Evolutionary conservation across 2,329 filamentous ascomycete species (phyloP).

Genomic region (Beauveria pseudobassiana): DNA sequence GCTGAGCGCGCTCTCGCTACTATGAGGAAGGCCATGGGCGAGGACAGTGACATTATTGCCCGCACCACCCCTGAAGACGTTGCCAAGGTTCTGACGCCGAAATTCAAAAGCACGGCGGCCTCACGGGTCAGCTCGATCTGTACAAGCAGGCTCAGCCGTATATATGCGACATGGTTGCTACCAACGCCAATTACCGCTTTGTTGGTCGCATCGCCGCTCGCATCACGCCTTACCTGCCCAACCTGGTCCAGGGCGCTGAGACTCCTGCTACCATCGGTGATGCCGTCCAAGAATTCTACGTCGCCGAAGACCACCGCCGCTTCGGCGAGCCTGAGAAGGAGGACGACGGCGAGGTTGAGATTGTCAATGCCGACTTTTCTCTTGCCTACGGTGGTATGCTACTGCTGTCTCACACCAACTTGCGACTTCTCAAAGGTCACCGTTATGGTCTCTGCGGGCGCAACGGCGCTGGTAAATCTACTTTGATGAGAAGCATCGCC

Average conservation of each 20-base stretch:
- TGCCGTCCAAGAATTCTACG: constrained; percentile 67
- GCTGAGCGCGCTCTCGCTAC: constrained; percentile 74
- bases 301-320: constrained; percentile 80
- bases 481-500: constrained; percentile 93
- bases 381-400: constrained; percentile 97
- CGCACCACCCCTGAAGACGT: constrained; percentile 68
- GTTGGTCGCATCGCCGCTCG: constrained; percentile 62
- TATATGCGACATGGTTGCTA: constrained; percentile 75
- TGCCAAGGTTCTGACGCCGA: constrained; percentile 61
- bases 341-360: constrained; percentile 87
- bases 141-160: constrained; percentile 66
- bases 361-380: constrained; percentile 97
- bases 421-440: constrained; percentile 90
- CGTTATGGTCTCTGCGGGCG: constrained; percentile 94
- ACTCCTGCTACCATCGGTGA: constrained; percentile 58
- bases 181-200: constrained; percentile 79
- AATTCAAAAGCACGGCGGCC: constrained; percentile 60
- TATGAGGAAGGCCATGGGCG: constrained; percentile 88
- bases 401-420: constrained; percentile 88
- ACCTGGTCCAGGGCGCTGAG: constrained; percentile 56
- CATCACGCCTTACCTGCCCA: constrained; percentile 67
- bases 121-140: constrained; percentile 51
- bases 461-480: constrained; percentile 98
- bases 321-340: constrained; percentile 79
- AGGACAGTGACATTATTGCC: constrained; percentile 57